Conservation (phyloP, 441 rosid species). For the Capsella rubella region DNA sequence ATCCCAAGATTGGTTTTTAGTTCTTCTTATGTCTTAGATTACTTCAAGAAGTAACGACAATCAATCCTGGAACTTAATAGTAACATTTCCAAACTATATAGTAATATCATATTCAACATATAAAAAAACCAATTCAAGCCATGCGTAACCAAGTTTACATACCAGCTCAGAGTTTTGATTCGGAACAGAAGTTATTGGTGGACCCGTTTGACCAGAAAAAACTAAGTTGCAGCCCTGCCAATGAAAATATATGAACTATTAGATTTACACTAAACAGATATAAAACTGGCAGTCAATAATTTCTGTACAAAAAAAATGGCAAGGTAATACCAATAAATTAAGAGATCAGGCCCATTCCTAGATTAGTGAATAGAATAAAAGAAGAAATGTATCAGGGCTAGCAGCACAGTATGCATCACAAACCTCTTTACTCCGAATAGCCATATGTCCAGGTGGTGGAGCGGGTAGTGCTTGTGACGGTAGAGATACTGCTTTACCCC, state of each 20-base stretch:
- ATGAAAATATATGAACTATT: conserved; percentile 39
- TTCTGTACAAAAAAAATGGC: conserved; percentile 16
- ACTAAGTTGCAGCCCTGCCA: conserved; percentile 90
- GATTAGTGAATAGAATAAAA: conserved; percentile 4
- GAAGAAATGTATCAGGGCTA: conserved; percentile 26
- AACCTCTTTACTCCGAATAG: conserved; percentile 99
- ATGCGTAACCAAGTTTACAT: conserved; percentile 42
- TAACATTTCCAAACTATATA: conserved; percentile 10
- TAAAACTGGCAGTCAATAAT: not conserved
- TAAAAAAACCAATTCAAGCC: conserved; percentile 11
- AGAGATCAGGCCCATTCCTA: conserved; percentile 14
- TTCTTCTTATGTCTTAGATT: conserved; percentile 23
- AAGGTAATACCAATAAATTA: conserved; percentile 15
- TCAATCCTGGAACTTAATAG: conserved; percentile 16
- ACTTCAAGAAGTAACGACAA: not conserved
- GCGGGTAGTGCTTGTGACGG: conserved; percentile 99
- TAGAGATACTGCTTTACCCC: conserved; percentile 99
- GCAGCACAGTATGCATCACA: conserved; percentile 45
- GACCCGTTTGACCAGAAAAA: conserved; percentile 97
- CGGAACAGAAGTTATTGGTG: conserved; percentile 86
- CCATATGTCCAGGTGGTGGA: conserved; percentile 99
- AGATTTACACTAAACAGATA: conserved; percentile 35
- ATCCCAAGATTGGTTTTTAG: conserved; percentile 10
- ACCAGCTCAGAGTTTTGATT: conserved; percentile 94
- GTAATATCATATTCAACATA: conserved; percentile 19